A percentile compares a stretch with the other conserved stretches of the same genome.
phyloP scores from a whole-genome alignment of 2,329 filamentous ascomycete species.

The Fusarium vanettenii region DNA sequence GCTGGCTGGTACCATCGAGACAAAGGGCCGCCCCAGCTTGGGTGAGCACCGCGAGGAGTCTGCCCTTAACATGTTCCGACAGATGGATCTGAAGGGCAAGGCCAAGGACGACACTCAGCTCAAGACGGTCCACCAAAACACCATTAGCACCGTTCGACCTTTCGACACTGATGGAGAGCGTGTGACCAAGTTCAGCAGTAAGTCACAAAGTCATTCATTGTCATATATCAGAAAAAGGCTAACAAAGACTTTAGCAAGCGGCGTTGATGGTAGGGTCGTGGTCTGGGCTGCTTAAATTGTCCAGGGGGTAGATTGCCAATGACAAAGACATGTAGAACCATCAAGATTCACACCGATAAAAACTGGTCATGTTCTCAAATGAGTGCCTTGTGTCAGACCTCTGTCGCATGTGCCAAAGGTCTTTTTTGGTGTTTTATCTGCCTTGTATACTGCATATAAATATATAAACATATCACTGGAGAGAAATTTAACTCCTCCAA shows the following conservation, averaged over 20 bases:
- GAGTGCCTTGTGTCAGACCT: neutral
- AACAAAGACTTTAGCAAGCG: constrained; percentile 69
- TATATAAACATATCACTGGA: neutral
- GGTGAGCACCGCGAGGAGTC: constrained; percentile 83
- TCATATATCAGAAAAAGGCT: constrained; percentile 40
- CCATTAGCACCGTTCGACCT: constrained; percentile 84
- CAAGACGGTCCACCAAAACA: constrained; percentile 97
- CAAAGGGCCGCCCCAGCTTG: constrained; percentile 71
- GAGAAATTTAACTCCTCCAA: neutral
- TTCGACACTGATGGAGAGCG: constrained; percentile 74
- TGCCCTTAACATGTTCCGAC: constrained; percentile 96
- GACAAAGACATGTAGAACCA: constrained; percentile 7
- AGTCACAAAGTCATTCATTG: constrained; percentile 54
- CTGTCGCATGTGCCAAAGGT: neutral
- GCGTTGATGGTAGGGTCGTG: constrained; percentile 84
- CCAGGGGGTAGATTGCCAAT: neutral
- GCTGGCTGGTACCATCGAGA: constrained; percentile 82
- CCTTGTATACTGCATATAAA: neutral
- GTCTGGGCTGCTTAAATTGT: constrained; percentile 74
- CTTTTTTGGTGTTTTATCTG: neutral
- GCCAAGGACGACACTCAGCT: constrained; percentile 91
- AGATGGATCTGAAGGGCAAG: constrained; percentile 99
- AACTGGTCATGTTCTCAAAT: neutral
- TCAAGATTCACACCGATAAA: neutral
- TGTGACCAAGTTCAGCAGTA: constrained; percentile 88